Percentiles rank a stretch among this genome's conserved stretches.
phyloP scores from a whole-genome alignment of 2,329 filamentous ascomycete genomes.

The Monosporascus sp. region DNA sequence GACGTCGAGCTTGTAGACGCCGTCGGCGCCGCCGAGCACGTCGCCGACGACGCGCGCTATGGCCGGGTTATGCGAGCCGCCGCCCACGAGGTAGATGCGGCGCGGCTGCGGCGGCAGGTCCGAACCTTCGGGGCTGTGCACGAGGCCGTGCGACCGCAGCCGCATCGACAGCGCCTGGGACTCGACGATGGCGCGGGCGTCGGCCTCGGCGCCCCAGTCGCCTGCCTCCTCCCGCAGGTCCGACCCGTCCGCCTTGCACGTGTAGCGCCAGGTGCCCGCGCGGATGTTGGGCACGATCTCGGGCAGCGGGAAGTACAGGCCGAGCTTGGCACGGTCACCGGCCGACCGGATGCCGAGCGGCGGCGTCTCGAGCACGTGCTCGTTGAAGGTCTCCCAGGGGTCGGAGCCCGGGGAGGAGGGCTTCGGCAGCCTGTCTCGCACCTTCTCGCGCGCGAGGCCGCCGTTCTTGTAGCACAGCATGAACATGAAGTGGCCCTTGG shows the following conservation, averaged over 20 bases:
- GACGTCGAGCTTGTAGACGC: conserved; percentile 89
- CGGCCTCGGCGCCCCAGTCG: conserved; percentile 58
- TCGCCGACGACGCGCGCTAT: conserved; percentile 82
- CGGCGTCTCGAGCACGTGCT: conserved; percentile 60
- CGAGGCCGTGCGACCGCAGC: conserved; percentile 74
- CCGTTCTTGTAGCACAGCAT: conserved; percentile 99
- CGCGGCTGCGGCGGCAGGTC: conserved; percentile 75
- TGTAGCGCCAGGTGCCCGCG: conserved; percentile 82
- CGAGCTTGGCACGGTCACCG: conserved; percentile 65
- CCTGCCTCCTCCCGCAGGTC: conserved; percentile 35
- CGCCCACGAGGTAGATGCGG: conserved; percentile 89
- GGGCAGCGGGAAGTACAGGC: conserved; percentile 90
- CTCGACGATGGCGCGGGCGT: conserved; percentile 84
- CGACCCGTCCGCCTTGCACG: conserved; percentile 50
- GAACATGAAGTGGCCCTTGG: conserved; percentile 92
- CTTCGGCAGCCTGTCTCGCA: conserved; percentile 73
- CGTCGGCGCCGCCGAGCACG: conserved; percentile 82
- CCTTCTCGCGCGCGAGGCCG: conserved; percentile 82
- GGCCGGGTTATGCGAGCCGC: conserved; percentile 82
- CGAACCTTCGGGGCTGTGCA: conserved; percentile 44
- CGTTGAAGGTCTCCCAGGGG: conserved; percentile 78
- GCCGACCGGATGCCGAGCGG: conserved; percentile 58
- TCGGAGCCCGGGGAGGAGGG: conserved; percentile 45
- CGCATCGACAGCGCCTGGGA: conserved; percentile 91
- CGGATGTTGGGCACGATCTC: conserved; percentile 93